Percentiles rank a stretch among this genome's conserved stretches.
Conservation (phyloP, 176 grass and related monocot species). For the Bromus sterilis region DNA sequence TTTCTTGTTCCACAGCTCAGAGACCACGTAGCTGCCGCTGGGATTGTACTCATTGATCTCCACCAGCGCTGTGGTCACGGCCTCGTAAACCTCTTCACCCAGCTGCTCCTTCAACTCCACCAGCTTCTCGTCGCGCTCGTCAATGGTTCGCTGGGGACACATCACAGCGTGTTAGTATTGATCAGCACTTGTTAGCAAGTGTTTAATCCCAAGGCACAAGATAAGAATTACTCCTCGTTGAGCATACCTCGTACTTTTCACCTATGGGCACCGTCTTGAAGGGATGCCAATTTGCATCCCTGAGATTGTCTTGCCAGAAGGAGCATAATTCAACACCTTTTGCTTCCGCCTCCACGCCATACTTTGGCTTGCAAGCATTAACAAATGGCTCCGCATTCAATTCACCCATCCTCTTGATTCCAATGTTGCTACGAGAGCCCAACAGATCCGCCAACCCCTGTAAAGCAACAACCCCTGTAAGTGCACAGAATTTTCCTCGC, state of each 20-base stretch:
- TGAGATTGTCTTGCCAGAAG: constrained; percentile 28
- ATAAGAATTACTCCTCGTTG: not conserved
- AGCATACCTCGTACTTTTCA: constrained; percentile 19
- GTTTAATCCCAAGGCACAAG: not conserved
- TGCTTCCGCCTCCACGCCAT: not conserved
- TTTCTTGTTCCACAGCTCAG: constrained; percentile 66
- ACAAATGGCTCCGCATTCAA: constrained; percentile 19
- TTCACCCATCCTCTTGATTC: constrained; percentile 54
- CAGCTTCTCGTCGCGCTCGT: constrained; percentile 51
- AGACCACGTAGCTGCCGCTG: constrained; percentile 44
- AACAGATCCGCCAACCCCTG: constrained; percentile 29
- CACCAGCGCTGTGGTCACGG: constrained; percentile 41
- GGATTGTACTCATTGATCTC: constrained; percentile 79
- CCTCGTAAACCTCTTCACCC: constrained; percentile 21
- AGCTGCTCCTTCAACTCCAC: constrained; percentile 29
- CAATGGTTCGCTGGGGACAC: constrained; percentile 46
- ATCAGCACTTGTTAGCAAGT: not conserved
- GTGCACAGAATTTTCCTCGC: too few relatives aligned
- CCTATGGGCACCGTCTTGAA: constrained; percentile 27
- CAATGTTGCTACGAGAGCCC: constrained; percentile 25
- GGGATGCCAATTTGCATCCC: constrained; percentile 46
- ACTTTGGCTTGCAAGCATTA: constrained; percentile 22
- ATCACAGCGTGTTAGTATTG: not conserved
- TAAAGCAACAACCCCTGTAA: not conserved
- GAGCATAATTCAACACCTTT: constrained; percentile 27